A percentile compares a stretch with the other conserved stretches of the same genome.
Conservation (phyloP, 148 eudicot species). For the Arbutus unedo region DNA sequence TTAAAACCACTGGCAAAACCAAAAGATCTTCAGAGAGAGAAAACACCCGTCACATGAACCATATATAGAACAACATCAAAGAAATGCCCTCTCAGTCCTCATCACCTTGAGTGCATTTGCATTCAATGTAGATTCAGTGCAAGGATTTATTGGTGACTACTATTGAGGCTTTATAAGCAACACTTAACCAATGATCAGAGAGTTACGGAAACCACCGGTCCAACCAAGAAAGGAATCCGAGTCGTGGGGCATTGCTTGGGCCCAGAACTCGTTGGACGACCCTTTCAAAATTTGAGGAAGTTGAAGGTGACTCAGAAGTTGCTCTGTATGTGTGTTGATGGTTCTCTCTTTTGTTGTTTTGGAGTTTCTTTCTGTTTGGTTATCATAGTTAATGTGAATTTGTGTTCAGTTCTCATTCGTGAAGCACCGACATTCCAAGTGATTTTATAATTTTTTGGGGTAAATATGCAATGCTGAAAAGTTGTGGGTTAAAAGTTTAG, state of each 20-base stretch:
- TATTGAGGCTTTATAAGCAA: background rate
- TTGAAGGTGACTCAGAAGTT: background rate
- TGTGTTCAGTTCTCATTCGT: background rate
- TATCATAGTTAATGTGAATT: background rate
- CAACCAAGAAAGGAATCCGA: too few relatives aligned
- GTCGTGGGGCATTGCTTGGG: too few relatives aligned
- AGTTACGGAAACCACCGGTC: background rate
- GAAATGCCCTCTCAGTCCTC: background rate
- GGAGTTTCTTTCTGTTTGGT: background rate
- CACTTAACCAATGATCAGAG: background rate
- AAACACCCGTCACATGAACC: background rate
- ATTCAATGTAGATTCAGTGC: background rate
- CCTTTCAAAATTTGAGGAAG: background rate
- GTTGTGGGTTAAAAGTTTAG: too few relatives aligned
- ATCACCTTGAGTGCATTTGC: slow-evolving; percentile 5
- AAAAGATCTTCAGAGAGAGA: background rate
- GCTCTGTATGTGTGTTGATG: background rate
- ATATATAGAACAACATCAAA: background rate
- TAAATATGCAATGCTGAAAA: too few relatives aligned
- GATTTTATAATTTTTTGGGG: too few relatives aligned
- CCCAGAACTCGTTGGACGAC: background rate
- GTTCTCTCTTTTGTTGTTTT: background rate
- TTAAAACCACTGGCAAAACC: background rate
- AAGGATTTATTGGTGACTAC: background rate
- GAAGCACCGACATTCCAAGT: too few relatives aligned